phyloP scores from a whole-genome alignment of 2,329 filamentous ascomycete species.

The Paramyrothecium sp. region DNA sequence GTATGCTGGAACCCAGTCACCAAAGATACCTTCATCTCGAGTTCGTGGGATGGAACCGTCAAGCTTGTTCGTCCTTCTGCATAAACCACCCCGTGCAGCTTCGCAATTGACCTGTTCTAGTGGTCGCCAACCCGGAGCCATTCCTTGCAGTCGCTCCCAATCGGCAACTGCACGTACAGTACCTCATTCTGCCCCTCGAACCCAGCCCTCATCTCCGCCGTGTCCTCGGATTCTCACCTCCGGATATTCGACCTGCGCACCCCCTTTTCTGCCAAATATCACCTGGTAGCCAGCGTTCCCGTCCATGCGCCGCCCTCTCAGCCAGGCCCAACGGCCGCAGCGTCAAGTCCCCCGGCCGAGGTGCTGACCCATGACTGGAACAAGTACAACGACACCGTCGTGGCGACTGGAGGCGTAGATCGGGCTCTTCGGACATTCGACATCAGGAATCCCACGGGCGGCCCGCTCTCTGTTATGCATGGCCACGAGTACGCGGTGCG shows the following conservation, averaged over 20 bases:
- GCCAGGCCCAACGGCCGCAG: conserved; percentile 24
- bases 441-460: conserved; percentile 71
- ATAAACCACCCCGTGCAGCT: neutral
- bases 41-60: conserved; percentile 93
- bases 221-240: conserved; percentile 84
- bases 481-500: conserved; percentile 92
- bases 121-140: conserved; percentile 79
- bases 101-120: conserved; percentile 31
- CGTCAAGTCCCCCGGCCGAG: conserved; percentile 62
- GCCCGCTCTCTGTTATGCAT: conserved; percentile 70
- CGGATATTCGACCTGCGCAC: conserved; percentile 90
- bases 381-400: conserved; percentile 83
- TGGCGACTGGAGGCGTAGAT: conserved; percentile 90
- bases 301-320: conserved; percentile 69
- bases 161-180: conserved; percentile 92
- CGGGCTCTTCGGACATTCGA: conserved; percentile 86
- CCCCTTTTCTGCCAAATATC: conserved; percentile 81
- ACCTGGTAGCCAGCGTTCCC: conserved; percentile 78
- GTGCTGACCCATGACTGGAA: conserved; percentile 98
- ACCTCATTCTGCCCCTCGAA: conserved; percentile 88
- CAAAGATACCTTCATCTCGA: conserved; percentile 88
- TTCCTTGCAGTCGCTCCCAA: conserved; percentile 82
- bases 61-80: conserved; percentile 63
- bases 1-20: conserved; percentile 89
- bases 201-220: conserved; percentile 80